Evolutionary conservation across 202 grass and related monocot species (phyloP).

Genomic region (Schoenoplectus tabernaemontani): DNA sequence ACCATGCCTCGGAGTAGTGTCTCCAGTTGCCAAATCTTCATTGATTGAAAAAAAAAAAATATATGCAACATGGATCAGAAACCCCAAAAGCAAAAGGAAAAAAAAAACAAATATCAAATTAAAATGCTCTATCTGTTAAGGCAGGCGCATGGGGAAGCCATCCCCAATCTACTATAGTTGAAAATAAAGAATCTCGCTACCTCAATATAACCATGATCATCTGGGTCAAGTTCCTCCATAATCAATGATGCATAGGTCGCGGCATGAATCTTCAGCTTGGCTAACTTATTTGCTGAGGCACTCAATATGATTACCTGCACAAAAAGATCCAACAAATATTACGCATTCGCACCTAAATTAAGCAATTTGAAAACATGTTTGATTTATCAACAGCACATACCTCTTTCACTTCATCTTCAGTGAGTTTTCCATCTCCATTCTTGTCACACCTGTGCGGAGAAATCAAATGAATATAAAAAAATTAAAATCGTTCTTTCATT

Average conservation of each 20-base stretch:
- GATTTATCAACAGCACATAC: constrained; percentile 18
- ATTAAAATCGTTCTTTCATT: constrained; percentile 3
- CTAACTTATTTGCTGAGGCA: constrained; percentile 88
- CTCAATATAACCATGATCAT: constrained; percentile 91
- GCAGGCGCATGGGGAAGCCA: no score
- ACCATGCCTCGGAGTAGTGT: constrained; percentile 80
- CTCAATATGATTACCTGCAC: constrained; percentile 82
- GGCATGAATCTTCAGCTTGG: constrained; percentile 82
- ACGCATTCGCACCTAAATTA: background rate
- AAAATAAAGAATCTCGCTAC: constrained; percentile 24
- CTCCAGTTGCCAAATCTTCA: constrained; percentile 94
- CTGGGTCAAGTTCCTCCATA: constrained; percentile 98
- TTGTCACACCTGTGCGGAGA: constrained; percentile 82
- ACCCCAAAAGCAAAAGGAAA: background rate
- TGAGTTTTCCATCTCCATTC: constrained; percentile 97
- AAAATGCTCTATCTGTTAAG: no score
- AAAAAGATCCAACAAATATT: background rate
- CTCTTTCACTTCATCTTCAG: constrained; percentile 96
- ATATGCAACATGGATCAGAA: background rate
- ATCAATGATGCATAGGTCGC: constrained; percentile 85
- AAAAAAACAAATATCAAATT: background rate
- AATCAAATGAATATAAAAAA: no score
- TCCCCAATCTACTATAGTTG: background rate
- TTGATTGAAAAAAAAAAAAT: background rate
- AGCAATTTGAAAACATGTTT: background rate